Evolutionary conservation across 2,329 filamentous ascomycete species (phyloP).

Genomic region (Aspergillus pseudoviridinutans): DNA sequence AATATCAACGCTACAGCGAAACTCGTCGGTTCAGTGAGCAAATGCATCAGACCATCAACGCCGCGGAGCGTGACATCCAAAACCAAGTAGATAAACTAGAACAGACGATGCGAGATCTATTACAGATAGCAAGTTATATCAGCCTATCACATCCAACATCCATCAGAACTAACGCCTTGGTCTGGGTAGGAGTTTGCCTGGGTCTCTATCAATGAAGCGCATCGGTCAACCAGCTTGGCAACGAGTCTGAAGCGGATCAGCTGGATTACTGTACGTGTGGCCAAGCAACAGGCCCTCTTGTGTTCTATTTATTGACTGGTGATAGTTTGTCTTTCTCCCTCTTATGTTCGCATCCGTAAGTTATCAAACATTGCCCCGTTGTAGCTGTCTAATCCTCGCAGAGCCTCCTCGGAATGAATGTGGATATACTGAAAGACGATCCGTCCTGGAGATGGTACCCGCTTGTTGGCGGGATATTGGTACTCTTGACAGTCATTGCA

Average conservation of each 20-base stretch:
- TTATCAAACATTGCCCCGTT: not conserved
- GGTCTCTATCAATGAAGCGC: slow-evolving; percentile 15
- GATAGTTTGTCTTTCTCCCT: slow-evolving; percentile 12
- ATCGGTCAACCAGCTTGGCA: slow-evolving; percentile 14
- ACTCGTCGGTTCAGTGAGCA: slow-evolving; percentile 10
- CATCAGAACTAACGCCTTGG: not conserved
- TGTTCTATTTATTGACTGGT: not conserved
- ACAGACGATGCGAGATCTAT: slow-evolving; percentile 11
- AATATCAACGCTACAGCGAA: slow-evolving; percentile 14
- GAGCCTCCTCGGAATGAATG: slow-evolving; percentile 14
- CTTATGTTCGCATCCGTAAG: slow-evolving; percentile 13
- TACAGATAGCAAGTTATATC: slow-evolving; percentile 9
- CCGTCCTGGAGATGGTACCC: slow-evolving; percentile 11
- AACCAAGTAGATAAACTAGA: slow-evolving; percentile 13
- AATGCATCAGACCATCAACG: slow-evolving; percentile 7
- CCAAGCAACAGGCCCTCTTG: not conserved
- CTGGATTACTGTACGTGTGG: slow-evolving; percentile 10
- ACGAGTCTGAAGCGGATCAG: slow-evolving; percentile 14
- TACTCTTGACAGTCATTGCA: slow-evolving; percentile 3
- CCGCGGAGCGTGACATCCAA: slow-evolving; percentile 7
- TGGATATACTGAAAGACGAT: slow-evolving; percentile 9
- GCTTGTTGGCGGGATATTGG: slow-evolving; percentile 5
- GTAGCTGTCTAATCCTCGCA: not conserved
- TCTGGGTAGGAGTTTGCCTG: slow-evolving; percentile 12
- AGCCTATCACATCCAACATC: not conserved